Conservation (phyloP, 2,329 filamentous ascomycete species). For the Xylariaceae sp. region DNA sequence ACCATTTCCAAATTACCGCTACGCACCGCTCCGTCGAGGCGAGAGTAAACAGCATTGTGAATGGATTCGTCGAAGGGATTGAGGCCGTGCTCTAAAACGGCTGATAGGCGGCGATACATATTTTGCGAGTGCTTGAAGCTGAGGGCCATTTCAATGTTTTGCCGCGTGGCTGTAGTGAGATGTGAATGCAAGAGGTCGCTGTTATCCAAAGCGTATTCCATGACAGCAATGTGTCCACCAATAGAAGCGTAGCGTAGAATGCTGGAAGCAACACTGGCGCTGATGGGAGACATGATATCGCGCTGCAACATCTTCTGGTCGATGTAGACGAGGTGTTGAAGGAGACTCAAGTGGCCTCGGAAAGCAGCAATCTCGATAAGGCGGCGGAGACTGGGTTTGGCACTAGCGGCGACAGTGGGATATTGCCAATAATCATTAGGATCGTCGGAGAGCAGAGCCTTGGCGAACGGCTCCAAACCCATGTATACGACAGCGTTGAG, state of each 20-base stretch:
- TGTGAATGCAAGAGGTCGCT: conserved; percentile 12
- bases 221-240: conserved; percentile 6
- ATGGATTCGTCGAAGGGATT: conserved; percentile 11
- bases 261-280: conserved; percentile 13
- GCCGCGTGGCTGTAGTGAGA: conserved; percentile 12
- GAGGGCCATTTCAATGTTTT: conserved; percentile 12
- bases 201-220: conserved; percentile 16
- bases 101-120: conserved; percentile 4
- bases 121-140: conserved; percentile 8
- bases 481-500: conserved; percentile 20
- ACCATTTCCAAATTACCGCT: conserved; percentile 17
- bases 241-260: conserved; percentile 16
- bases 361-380: conserved; percentile 18
- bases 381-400: conserved; percentile 15
- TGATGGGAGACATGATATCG: conserved; percentile 13
- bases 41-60: conserved; percentile 12
- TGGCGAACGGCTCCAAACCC: conserved; percentile 16
- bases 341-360: conserved; percentile 15
- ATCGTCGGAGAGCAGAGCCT: conserved; percentile 18
- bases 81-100: conserved; percentile 8
- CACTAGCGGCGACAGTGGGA: conserved; percentile 17
- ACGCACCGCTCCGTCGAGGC: conserved; percentile 14
- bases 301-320: conserved; percentile 14
- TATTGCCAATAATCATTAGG: conserved; percentile 19
- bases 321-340: conserved; percentile 15